These are phyloP conservation scores for Colletotrichum falcatum DNA, from an alignment of 2,329 filamentous ascomycete genomes.

Conservation along the genomic window DNA sequence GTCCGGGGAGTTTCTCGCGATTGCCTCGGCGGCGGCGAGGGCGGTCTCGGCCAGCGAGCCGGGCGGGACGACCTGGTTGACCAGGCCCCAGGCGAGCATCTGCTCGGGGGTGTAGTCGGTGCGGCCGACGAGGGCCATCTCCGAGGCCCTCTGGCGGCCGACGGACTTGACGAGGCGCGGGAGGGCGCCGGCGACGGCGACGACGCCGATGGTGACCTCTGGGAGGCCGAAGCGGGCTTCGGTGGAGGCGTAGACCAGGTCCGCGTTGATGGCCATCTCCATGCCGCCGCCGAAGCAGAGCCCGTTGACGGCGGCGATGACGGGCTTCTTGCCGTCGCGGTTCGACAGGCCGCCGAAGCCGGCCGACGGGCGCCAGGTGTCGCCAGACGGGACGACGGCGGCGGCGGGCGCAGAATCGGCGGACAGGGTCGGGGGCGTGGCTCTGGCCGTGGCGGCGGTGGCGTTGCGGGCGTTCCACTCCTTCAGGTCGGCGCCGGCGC, in stretches of 20 bases:
- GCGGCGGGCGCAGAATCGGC: conserved; percentile 11
- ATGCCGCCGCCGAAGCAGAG: conserved; percentile 80
- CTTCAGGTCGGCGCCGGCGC: conserved; percentile 75
- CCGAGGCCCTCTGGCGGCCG: conserved; percentile 76
- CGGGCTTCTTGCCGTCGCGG: conserved; percentile 76
- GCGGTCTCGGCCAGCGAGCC: conserved; percentile 67
- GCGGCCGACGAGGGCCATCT: conserved; percentile 76
- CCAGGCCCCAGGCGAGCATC: conserved; percentile 74
- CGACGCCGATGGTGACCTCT: conserved; percentile 78
- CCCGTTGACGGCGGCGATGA: conserved; percentile 82
- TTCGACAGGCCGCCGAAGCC: conserved; percentile 62
- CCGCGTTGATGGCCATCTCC: conserved; percentile 80
- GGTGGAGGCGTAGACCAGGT: conserved; percentile 74
- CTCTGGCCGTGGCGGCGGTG: conserved; percentile 19
- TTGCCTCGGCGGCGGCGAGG: conserved; percentile 68
- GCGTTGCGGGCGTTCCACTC: conserved; percentile 67
- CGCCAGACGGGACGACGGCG: conserved; percentile 29
- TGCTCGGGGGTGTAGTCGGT: conserved; percentile 66
- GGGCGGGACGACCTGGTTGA: conserved; percentile 71
- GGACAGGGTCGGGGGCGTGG: too few species aligned
- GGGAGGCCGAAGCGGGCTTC: conserved; percentile 75
- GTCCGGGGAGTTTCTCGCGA: conserved; percentile 79
- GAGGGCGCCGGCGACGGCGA: conserved; percentile 77
- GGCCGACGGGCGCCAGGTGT: conserved; percentile 32
- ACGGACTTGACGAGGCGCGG: conserved; percentile 74